Evolutionary conservation across 441 rosid genomes (phyloP).

Genomic region (Sinapis alba): DNA sequence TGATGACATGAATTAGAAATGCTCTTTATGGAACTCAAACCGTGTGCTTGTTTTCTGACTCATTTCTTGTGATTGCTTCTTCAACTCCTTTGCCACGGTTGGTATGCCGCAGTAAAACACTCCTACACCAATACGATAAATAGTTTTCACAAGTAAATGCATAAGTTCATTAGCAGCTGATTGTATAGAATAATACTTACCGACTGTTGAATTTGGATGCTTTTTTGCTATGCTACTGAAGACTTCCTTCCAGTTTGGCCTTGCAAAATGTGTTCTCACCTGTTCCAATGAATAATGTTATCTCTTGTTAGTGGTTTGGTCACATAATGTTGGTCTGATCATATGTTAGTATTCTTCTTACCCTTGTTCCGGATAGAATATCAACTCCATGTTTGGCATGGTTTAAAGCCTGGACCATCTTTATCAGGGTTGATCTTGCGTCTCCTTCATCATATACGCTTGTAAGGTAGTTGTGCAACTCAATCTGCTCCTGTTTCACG

Average conservation of each 20-base stretch:
- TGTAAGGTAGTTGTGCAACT: slow-evolving; percentile 93
- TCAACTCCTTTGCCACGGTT: slow-evolving; percentile 83
- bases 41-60: slow-evolving; percentile 78
- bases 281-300: slow-evolving; percentile 41
- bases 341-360: slow-evolving; percentile 42
- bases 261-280: slow-evolving; percentile 97
- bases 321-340: not conserved
- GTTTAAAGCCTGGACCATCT: slow-evolving; percentile 96
- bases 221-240: slow-evolving; percentile 76
- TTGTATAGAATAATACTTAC: slow-evolving; percentile 44
- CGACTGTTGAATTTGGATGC: slow-evolving; percentile 83
- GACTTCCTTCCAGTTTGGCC: slow-evolving; percentile 95
- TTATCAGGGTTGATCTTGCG: slow-evolving; percentile 93
- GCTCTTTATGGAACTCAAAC: slow-evolving; percentile 93
- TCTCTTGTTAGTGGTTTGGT: slow-evolving; percentile 8
- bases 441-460: slow-evolving; percentile 98
- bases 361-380: slow-evolving; percentile 94
- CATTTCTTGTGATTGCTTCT: slow-evolving; percentile 67
- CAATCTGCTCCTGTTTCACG: slow-evolving; percentile 80
- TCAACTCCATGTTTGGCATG: slow-evolving; percentile 98
- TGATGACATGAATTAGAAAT: slow-evolving; percentile 52
- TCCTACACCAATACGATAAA: slow-evolving; percentile 51
- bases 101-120: slow-evolving; percentile 97
- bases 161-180: not conserved
- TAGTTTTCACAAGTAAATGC: slow-evolving; percentile 5